Evolutionary conservation across 495 filamentous ascomycete genomes (phyloP), one percentile per base, ranked within the genome.

Genomic region (Xylaria telfairii): DNA sequence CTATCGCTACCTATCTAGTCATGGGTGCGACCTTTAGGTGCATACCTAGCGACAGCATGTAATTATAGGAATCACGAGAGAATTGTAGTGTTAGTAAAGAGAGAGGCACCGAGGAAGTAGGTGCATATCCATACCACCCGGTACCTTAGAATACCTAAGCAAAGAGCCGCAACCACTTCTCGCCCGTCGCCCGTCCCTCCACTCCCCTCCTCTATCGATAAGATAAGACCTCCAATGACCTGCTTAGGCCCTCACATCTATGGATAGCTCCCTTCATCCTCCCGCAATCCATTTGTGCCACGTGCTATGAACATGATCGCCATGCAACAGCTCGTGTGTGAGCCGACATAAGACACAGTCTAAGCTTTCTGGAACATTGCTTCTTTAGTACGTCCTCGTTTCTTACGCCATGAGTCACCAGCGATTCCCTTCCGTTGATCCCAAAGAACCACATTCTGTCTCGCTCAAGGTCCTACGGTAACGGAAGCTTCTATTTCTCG

Each of bases 381-480:
- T 53, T 64, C 62, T 60, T 30, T 9, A 41, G 41, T 46, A 54
- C 37, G 51, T 51, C 30, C 64, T 62, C 28, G 37, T 59, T 42
- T 19, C 53, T 37, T 61, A 28, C 73, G 59, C 66, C 42, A 86
- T 86, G 84, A 83, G 79, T 75, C 84, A 86, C 70, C 84, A 85
- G 77, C 83, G 87, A 44, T 82, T 82, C 57, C 78, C 82, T 37
- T 83, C 84, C 56, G 90, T 93, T 61, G 87, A 85, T 57, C 77
- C 84, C 41, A 94, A 93, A 77, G 92, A 92, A 74, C 91, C 93
- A 24, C 94, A 98, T 82, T 87, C 90, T 17, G 88, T 98, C 44
- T 96, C 93, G 65, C 80, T 98, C 32, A 98, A 97, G 86, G 94
- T 92, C 13, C 82, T 92, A 24, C 81, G 90, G 89, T 90, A 84